Percentiles rank a stretch among this genome's conserved stretches.
Evolutionary conservation across 306 rosid species (phyloP).

Genomic region (Vigna mungo): DNA sequence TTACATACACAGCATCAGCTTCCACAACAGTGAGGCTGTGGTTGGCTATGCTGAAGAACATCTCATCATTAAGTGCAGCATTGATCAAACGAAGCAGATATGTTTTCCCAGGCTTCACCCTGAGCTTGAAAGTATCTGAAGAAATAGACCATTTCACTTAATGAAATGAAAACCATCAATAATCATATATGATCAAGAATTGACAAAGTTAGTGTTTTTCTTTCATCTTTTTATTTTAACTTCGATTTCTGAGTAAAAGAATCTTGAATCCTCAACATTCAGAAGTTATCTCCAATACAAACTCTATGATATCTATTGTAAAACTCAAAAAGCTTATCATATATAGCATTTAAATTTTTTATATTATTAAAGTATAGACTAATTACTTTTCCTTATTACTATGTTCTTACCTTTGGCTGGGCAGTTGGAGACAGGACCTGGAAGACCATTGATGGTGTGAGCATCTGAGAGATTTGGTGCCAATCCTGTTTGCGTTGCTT

Average conservation of each 20-base stretch:
- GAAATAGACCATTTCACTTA: background rate
- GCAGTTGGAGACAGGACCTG: constrained; percentile 69
- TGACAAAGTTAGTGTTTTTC: background rate
- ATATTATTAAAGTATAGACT: background rate
- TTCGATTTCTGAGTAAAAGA: background rate
- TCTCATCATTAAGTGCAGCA: constrained; percentile 73
- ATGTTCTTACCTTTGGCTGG: constrained; percentile 59
- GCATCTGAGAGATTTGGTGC: constrained; percentile 80
- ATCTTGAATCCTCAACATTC: background rate
- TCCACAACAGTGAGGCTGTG: constrained; percentile 74
- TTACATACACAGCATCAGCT: constrained; percentile 72
- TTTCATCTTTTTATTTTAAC: background rate
- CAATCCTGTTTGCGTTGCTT: constrained; percentile 66
- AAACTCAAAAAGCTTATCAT: background rate
- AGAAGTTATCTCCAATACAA: background rate
- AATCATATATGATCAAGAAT: background rate
- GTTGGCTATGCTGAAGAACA: constrained; percentile 79
- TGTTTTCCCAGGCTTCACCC: constrained; percentile 68
- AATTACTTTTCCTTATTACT: background rate
- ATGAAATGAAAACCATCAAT: background rate
- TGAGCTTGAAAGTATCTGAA: constrained; percentile 66
- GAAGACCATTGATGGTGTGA: constrained; percentile 77
- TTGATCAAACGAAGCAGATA: constrained; percentile 67
- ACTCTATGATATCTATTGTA: background rate
- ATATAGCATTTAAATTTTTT: background rate